Percentiles rank a stretch among this genome's conserved stretches.
Conservation (phyloP, 2,329 filamentous ascomycete species). For the Septoria petroselini region DNA sequence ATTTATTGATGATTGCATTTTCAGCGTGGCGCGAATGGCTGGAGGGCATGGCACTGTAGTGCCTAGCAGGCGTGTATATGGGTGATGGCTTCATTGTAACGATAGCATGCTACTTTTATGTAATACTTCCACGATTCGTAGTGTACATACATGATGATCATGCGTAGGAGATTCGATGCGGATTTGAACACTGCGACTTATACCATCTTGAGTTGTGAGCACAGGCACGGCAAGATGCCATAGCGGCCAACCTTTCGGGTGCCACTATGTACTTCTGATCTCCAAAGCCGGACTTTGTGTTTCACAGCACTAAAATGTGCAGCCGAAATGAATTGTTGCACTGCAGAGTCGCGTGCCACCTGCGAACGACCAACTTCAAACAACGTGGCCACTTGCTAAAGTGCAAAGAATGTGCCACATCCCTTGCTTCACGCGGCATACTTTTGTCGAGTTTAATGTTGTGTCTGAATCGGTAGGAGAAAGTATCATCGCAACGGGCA, state of each 20-base stretch:
- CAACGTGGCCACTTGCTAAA: neutral
- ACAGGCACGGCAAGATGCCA: no score
- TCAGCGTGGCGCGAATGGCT: conserved; percentile 11
- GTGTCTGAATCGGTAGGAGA: neutral
- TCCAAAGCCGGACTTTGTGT: neutral
- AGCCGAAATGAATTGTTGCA: conserved; percentile 11
- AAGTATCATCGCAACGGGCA: neutral
- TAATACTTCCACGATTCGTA: no score
- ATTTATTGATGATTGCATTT: conserved; percentile 6
- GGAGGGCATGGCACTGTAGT: neutral
- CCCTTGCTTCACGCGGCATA: neutral
- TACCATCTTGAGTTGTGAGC: no score
- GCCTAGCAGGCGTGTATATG: neutral
- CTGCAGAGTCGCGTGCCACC: neutral
- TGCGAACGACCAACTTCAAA: neutral
- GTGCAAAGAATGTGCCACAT: neutral
- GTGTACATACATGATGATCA: no score
- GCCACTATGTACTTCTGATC: no score
- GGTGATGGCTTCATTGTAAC: no score
- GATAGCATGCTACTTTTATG: no score
- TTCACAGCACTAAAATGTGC: conserved; percentile 4
- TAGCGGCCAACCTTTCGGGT: no score
- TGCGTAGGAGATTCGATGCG: no score
- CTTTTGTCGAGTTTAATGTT: no score
- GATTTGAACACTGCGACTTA: no score